These are phyloP conservation scores for Ogataea salicorniae DNA, from an alignment of 805 yeast species.

Conservation along the genomic window DNA sequence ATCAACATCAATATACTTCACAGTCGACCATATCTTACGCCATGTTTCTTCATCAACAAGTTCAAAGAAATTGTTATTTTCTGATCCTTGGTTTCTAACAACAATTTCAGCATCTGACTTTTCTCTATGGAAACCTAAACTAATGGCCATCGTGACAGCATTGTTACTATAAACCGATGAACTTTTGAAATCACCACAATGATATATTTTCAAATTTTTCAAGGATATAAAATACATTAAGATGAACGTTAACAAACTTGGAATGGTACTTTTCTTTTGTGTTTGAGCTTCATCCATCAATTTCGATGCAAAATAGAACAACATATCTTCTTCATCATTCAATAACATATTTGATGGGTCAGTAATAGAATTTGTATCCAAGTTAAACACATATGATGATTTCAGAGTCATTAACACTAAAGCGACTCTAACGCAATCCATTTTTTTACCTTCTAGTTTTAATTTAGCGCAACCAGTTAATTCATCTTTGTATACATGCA, in stretches of 20 bases:
- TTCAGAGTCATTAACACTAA: conserved; percentile 15
- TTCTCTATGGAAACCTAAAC: conserved; percentile 18
- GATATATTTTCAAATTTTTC: conserved; percentile 13
- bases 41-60: conserved; percentile 15
- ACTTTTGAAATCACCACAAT: conserved; percentile 14
- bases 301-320: conserved; percentile 12
- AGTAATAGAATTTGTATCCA: background rate
- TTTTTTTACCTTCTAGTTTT: conserved; percentile 6
- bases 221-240: conserved; percentile 16
- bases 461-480: conserved; percentile 9
- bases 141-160: conserved; percentile 20
- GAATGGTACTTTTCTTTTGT: conserved; percentile 12
- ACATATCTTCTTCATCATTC: conserved; percentile 12
- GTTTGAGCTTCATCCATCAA: conserved; percentile 17
- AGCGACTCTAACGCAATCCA: conserved; percentile 21
- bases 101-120: background rate
- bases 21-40: conserved; percentile 13
- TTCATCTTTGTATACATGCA: conserved; percentile 8
- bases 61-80: conserved; percentile 3
- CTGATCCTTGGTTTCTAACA: background rate
- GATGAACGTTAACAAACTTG: conserved; percentile 14
- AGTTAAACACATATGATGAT: conserved; percentile 1
- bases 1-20: conserved; percentile 20
- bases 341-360: too few species aligned
- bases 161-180: conserved; percentile 13